Percentiles rank a stretch among this genome's conserved stretches.
phyloP scores from a whole-genome alignment of 352 stramenopile genomes.

The Thalassiosira mediterranea region DNA sequence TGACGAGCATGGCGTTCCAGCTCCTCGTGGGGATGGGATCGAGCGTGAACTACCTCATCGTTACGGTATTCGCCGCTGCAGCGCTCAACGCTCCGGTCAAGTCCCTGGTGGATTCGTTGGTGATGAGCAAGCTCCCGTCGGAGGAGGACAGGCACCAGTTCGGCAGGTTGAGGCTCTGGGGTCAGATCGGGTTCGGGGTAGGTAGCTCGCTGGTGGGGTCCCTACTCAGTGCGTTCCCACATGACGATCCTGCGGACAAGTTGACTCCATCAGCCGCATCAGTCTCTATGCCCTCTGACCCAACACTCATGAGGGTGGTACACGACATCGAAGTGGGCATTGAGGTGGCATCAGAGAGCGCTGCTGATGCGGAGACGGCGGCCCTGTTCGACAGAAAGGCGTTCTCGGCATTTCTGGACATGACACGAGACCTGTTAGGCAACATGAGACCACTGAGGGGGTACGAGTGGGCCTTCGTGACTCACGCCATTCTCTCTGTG shows the following conservation, averaged over 20 bases:
- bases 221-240: constrained; percentile 54
- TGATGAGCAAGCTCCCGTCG: constrained; percentile 74
- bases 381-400: constrained; percentile 26
- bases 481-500: constrained; percentile 71
- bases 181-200: constrained; percentile 86
- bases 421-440: constrained; percentile 27
- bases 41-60: constrained; percentile 74
- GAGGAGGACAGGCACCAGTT: constrained; percentile 75
- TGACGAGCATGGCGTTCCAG: constrained; percentile 79
- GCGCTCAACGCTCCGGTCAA: constrained; percentile 87
- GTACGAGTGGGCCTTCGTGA: constrained; percentile 77
- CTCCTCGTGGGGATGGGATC: constrained; percentile 68
- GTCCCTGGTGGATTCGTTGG: constrained; percentile 85
- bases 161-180: constrained; percentile 85
- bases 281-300: not conserved
- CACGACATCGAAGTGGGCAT: constrained; percentile 37
- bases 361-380: constrained; percentile 32
- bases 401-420: constrained; percentile 23
- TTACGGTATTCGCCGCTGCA: constrained; percentile 82
- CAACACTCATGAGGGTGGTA: constrained; percentile 36
- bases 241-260: not conserved
- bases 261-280: constrained; percentile 16
- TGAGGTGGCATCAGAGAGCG: constrained; percentile 33
- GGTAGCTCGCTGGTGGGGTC: constrained; percentile 71
- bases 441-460: constrained; percentile 56